Evolutionary conservation across 31 red algal species (phyloP), one percentile per base, ranked within the genome.

Genomic region (Pterothamnion heteromorphum): DNA sequence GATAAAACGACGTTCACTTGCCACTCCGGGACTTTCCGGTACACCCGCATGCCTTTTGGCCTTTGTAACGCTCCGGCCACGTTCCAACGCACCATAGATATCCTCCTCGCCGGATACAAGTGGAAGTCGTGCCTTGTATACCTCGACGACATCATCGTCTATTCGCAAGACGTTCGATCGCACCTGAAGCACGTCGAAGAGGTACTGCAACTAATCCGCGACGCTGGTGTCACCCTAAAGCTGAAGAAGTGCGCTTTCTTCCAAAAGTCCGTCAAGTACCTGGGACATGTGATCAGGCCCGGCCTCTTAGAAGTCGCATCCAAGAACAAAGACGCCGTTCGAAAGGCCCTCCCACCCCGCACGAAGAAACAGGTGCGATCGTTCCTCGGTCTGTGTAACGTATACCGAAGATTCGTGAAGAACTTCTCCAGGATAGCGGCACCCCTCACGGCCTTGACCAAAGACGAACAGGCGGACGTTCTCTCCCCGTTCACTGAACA

Each of bases 91-190:
- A 87, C 84, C 4, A 43, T 37, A 3, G 33, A 87, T 43, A 87
- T 87, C 36, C 20, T 87, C 84, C 36, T 87, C 3, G 36, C 84
- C 9, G 4, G 18, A 5, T 87, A n/a, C 44, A 36, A 43, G 33
- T 87, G 35, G 84, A 87, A 87, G 36, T 3, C 91, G 24, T 89
- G 41, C 33, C 38, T 89, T 3, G 91, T 92, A 32, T 88, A 92
- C 81, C 36, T 92, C 36, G 83, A 92, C 81, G 91, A 92, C 35
- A 27, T 92, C 22, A 92, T 92, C 4, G 30, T 92, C 80, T 92
- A 83, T 83, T 35, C 9, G 4, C 23, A 35, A 3, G 51, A 2
- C 1, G 1, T 92, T 9, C 37, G 80, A 38, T 58, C 86, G 4
- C 90, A 92, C 38, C n/a, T 88, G 2, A 9, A 9, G 18, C 28